Evolutionary conservation across 2,329 filamentous ascomycete genomes (phyloP), one percentile per base, ranked within the genome.

Genomic region (Cryphonectria naterciae): DNA sequence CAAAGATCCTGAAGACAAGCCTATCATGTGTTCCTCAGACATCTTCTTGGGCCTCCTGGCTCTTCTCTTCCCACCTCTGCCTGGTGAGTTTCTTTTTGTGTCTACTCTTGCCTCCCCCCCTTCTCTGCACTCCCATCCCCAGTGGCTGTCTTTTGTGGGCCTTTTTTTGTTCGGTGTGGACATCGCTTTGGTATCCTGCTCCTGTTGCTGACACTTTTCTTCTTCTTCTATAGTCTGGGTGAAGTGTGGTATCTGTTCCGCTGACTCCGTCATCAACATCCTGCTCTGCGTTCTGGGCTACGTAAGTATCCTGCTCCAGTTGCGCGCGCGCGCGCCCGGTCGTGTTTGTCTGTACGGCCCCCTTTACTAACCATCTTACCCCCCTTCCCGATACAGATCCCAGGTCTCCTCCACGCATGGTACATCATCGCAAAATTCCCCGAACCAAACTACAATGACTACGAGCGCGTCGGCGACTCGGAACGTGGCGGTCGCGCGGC

Each of bases 381-480:
- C 10, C 37, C 37, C 37, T 2, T 7, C 43, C 2, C 10, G 15
- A 41, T 56, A 28, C 75, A 87, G 84, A 82, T 98, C 72, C 95
- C 95, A 28, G 95, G 95, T 73, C 91, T 98, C 65, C 84, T 99
- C 2, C 96, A 99, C 84, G 89, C 95, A 74, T 98, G 96, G 95
- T 99, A 98, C 87, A 97, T 98, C 82, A 98, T 99, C 82, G 89
- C 93, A 77, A 92, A 93, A 79, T 93, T 92, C 80, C 96, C 96
- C 71, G 95, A 98, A 73, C 75, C 87, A 56, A 86, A 91, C 71
- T 88, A 87, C 80, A 89, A 92, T 74, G 56, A 67, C 35, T 94
- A 96, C 82, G 88, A 93, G 75, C 73, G 83, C 85, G 82, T 87
- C 6, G 88, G 90, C 68, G 87, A 88, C 77, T 76, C 79, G 76